Conservation (phyloP, 768 basidiomycete genomes). For the Crepidotus variabilis region DNA sequence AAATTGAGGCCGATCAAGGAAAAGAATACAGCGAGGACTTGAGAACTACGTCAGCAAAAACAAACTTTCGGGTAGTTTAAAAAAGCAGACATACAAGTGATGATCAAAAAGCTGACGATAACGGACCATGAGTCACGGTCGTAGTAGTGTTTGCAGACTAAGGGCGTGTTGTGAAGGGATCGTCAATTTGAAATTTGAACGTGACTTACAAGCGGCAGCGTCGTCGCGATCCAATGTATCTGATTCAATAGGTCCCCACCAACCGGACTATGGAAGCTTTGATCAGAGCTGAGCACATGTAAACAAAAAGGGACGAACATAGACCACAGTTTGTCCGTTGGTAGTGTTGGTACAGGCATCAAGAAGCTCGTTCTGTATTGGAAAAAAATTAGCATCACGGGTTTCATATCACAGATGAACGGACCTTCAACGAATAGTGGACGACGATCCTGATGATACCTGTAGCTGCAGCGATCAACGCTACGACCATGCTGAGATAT, state of each 20-base stretch:
- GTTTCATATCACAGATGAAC: constrained; percentile 1
- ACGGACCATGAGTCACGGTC: constrained; percentile 63
- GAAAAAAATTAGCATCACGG: not conserved
- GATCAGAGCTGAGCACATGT: not conserved
- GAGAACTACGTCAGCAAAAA: not conserved
- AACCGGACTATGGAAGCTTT: constrained; percentile 37
- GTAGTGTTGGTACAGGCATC: constrained; percentile 44
- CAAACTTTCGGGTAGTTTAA: not conserved
- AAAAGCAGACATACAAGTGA: constrained; percentile 42
- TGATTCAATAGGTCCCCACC: constrained; percentile 45
- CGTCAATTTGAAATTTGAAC: not conserved
- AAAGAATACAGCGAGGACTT: constrained; percentile 61
- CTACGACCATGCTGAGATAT: constrained; percentile 40
- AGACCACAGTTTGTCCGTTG: constrained; percentile 29
- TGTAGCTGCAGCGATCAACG: constrained; percentile 46
- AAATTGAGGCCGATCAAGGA: constrained; percentile 64
- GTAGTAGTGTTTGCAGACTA: constrained; percentile 66
- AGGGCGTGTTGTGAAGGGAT: constrained; percentile 9
- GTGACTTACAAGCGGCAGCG: constrained; percentile 42
- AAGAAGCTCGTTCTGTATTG: constrained; percentile 51
- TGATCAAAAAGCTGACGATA: constrained; percentile 59
- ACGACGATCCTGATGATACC: constrained; percentile 54
- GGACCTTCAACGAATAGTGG: constrained; percentile 68
- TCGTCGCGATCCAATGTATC: constrained; percentile 28
- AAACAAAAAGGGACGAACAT: constrained; percentile 23